These are phyloP conservation scores for Ambrosiella xylebori DNA, from an alignment of 2,329 filamentous ascomycete genomes.

Conservation along the genomic window DNA sequence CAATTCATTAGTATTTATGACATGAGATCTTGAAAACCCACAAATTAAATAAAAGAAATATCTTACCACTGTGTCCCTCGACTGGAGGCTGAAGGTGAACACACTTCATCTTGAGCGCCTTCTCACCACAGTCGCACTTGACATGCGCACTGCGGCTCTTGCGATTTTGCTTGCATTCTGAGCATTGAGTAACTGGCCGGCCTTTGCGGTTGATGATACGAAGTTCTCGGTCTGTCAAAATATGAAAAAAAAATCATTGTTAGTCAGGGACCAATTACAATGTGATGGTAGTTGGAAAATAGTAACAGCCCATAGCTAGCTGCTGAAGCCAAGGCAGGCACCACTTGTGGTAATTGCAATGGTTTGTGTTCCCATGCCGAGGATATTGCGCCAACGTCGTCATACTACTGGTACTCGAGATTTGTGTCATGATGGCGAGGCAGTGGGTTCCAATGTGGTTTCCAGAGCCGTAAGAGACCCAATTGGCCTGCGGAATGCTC, in stretches of 20 bases:
- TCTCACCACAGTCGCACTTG: conserved; percentile 94
- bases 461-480: not conserved
- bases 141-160: conserved; percentile 90
- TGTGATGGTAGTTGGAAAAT: not conserved
- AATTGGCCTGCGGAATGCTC: not conserved
- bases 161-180: conserved; percentile 88
- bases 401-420: not conserved
- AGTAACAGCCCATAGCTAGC: not conserved
- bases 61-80: conserved; percentile 43
- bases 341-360: not conserved
- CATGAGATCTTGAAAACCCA: not conserved
- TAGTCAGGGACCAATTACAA: not conserved
- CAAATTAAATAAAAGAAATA: not conserved
- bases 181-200: conserved; percentile 90
- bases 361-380: not conserved
- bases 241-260: not conserved
- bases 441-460: not conserved
- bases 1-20: conserved; percentile 5
- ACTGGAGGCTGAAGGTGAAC: conserved; percentile 39
- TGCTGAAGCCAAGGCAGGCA: not conserved
- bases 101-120: conserved; percentile 48
- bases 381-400: not conserved
- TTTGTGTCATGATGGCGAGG: not conserved
- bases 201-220: conserved; percentile 43
- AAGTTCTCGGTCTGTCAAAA: conserved; percentile 9